A percentile compares a stretch with the other conserved stretches of the same genome.
phyloP scores from a whole-genome alignment of 768 basidiomycete species.

The Chalciporus chontae region DNA sequence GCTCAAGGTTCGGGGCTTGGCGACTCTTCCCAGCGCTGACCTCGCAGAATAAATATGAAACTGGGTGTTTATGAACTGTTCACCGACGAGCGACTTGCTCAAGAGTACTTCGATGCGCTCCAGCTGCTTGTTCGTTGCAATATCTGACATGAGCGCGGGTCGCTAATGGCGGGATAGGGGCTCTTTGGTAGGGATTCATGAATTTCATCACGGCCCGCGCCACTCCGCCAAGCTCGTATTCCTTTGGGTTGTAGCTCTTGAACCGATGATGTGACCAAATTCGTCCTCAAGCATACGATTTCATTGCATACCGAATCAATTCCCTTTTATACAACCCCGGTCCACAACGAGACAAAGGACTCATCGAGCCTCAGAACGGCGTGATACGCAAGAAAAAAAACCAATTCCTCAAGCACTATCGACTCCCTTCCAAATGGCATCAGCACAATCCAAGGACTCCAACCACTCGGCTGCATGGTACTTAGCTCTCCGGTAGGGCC shows the following conservation, averaged over 20 bases:
- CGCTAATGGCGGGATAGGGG: background rate
- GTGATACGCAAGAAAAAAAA: too few species aligned
- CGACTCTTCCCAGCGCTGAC: slow-evolving; percentile 7
- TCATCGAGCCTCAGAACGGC: too few species aligned
- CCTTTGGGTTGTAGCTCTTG: too few species aligned
- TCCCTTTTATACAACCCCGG: too few species aligned
- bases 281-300: too few species aligned
- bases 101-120: slow-evolving; percentile 20
- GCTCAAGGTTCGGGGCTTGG: slow-evolving; percentile 21
- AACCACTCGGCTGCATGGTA: slow-evolving; percentile 61
- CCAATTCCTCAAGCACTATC: slow-evolving; percentile 1
- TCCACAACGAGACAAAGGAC: too few species aligned
- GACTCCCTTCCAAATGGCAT: slow-evolving; percentile 39
- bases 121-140: background rate
- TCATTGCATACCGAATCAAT: too few species aligned
- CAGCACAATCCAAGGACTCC: slow-evolving; percentile 61
- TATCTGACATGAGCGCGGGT: background rate
- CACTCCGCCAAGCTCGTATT: too few species aligned
- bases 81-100: slow-evolving; percentile 24
- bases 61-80: slow-evolving; percentile 28
- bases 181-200: background rate
- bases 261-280: too few species aligned
- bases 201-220: too few species aligned
- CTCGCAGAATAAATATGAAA: slow-evolving; percentile 28
- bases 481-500: slow-evolving; percentile 49